Evolutionary conservation across 2,329 filamentous ascomycete species (phyloP), one percentile per base, ranked within the genome.

Genomic region (Aspergillus terreus): DNA sequence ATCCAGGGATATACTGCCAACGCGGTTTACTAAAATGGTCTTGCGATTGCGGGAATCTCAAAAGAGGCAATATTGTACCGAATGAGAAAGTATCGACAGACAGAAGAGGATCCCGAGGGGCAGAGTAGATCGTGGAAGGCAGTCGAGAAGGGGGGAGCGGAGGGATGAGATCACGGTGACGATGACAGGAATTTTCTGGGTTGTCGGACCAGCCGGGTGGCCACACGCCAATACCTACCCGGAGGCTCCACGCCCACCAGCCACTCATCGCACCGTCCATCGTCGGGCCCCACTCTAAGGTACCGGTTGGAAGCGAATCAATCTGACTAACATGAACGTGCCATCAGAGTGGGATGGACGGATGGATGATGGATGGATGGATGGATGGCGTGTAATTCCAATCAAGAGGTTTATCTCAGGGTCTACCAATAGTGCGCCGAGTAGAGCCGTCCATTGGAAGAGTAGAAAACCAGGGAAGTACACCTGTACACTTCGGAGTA

Each of bases 151-250:
- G 47, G 47, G 27, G 14, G 46, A 35, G 46, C 32, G 32, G 45
- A 38, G 36, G 49, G 53, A 69, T 68, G 67, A 70, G 64, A 66
- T 70, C 68, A 70, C 64, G 61, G 67, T 70, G 68, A 70, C 67
- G 68, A 69, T 63, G 66, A 63, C 61, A 65, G 59, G 63, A 65
- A 63, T 63, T 59, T 58, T 59, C 51, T 57, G 51, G 55, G 48
- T 45, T 57, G 57, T 59, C 58, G 54, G 55, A 59, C 53, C 53
- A 60, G 54, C 59, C 58, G 58, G 57, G 55, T 58, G 57, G 54
- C 54, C 54, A 61, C 52, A 57, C 50, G 53, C 41, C 27, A 58
- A 55, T 57, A 54, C 23, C 23, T 23, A 23, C 44, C 30, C 50
- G 46, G 23, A 21, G 49, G 40, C 44, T 52, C 59, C 55, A 59